Evolutionary conservation across 1,139 yeast genomes (phyloP).

Genomic region (Yamadazyma spencermartinsiae): DNA sequence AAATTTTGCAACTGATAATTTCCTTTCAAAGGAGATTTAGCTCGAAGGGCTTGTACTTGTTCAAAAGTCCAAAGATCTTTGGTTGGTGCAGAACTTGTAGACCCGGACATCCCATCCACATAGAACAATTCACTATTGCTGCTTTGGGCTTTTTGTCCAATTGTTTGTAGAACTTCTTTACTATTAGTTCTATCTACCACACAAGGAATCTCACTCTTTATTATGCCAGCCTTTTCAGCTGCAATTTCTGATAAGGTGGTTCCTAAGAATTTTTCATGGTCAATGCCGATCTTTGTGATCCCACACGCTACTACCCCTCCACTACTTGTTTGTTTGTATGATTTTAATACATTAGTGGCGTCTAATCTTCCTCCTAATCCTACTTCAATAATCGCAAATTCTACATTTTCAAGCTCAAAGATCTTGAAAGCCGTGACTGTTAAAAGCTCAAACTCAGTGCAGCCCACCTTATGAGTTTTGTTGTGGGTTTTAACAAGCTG

Average conservation of each 20-base stretch:
- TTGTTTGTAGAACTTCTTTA: slow-evolving; percentile 46
- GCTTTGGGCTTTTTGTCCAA: slow-evolving; percentile 24
- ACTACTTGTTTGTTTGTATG: slow-evolving; percentile 5
- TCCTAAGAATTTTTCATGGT: slow-evolving; percentile 79
- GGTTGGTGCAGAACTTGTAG: not conserved
- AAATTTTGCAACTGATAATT: slow-evolving; percentile 70
- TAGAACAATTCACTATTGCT: slow-evolving; percentile 18
- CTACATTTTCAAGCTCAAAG: slow-evolving; percentile 59
- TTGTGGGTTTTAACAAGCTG: slow-evolving; percentile 38
- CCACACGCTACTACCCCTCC: slow-evolving; percentile 63
- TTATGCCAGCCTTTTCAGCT: slow-evolving; percentile 78
- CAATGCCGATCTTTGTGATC: slow-evolving; percentile 81
- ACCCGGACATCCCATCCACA: slow-evolving; percentile 16
- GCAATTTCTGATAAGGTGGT: slow-evolving; percentile 65
- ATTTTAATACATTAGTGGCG: slow-evolving; percentile 71
- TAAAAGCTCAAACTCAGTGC: slow-evolving; percentile 84
- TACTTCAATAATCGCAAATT: slow-evolving; percentile 80
- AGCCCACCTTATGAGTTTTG: slow-evolving; percentile 44
- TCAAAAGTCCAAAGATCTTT: slow-evolving; percentile 4
- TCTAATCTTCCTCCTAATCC: slow-evolving; percentile 89
- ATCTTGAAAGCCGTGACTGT: slow-evolving; percentile 83
- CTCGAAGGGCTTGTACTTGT: slow-evolving; percentile 16
- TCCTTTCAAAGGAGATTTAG: slow-evolving; percentile 63
- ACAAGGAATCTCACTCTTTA: slow-evolving; percentile 60
- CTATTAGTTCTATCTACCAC: slow-evolving; percentile 74